phyloP scores from a whole-genome alignment of 2,329 filamentous ascomycete species.

The Daldinia eschscholtzii region DNA sequence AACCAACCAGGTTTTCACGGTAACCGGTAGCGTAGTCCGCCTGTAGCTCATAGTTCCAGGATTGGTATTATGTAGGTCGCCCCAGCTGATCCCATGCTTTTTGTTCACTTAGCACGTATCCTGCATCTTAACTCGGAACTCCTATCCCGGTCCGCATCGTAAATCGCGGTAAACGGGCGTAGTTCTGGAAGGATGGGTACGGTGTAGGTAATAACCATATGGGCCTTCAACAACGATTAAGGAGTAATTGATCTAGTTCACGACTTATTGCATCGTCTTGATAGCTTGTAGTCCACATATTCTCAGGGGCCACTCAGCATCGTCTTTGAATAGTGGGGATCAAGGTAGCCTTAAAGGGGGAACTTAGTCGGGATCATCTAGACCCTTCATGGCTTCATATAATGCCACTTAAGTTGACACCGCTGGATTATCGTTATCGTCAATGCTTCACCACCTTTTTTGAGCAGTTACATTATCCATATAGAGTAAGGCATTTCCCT shows the following conservation, averaged over 20 bases:
- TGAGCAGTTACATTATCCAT: neutral
- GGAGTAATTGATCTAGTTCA: neutral
- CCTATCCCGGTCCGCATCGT: neutral
- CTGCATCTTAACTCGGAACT: constrained; percentile 5
- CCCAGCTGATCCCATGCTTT: neutral
- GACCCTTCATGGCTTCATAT: neutral
- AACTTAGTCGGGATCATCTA: neutral
- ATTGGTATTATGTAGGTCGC: neutral
- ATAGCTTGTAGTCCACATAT: neutral
- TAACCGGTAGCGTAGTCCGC: neutral
- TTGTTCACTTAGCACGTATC: neutral
- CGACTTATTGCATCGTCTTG: neutral
- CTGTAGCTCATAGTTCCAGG: neutral
- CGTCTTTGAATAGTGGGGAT: neutral
- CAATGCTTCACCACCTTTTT: neutral
- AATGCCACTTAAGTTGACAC: neutral
- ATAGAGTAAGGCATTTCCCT: neutral
- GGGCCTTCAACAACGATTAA: neutral
- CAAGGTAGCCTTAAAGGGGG: neutral
- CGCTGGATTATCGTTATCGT: neutral
- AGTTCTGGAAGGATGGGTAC: neutral
- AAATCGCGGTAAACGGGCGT: constrained; percentile 1
- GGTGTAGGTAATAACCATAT: neutral
- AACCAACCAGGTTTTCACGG: neutral
- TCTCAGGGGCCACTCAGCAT: constrained; percentile 1